Base-by-base conservation (phyloP, 768 basidiomycete genomes). In the Strobilomyces confusus region DNA sequence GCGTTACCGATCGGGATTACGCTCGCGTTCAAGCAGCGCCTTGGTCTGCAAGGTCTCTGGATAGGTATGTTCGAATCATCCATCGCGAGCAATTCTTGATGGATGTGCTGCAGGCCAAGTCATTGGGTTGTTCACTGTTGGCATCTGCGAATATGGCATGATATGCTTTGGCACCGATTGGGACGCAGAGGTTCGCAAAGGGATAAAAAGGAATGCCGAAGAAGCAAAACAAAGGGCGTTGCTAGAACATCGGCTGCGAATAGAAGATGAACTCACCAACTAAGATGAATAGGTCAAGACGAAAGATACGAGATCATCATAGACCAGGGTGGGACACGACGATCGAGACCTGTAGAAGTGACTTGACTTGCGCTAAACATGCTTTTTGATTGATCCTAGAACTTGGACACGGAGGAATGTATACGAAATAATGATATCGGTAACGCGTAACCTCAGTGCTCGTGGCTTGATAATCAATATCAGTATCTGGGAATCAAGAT, bases 91-190 rank as follows among this genome's bases (percentile, higher is more conserved):
- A 8, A 36, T 12, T 4, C 41, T 42, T 37, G 63, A 74, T 19
- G 5, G 48, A 23, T 32, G 38, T 52, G 29, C 45, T 19, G 37
- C 56, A 83, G 87, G 87, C 22, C 88, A 89, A 66, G 86, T 87
- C 29, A 72, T 88, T 22, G 88, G 82, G 0, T 71, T 91, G 6
- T 86, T 87, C 61, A 74, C 81, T 3, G 85, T 89, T n/a, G 87
- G 84, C 1, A 57, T 85, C 14, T 77, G 82, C 20, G 87, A 88
- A 68, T 87, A 87, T 52, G 68, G 62, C 6, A 81, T 82, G 9
- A 82, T 89, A 8, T 79, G 79, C 72, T 66, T 77, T 17, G 75
- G 74, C 1, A 80, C 79, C 13, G 60, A 79, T 49, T 80, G 78
- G 78, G 72, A 79, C 23, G 62, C 67, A 25, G 79, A 80, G 55